These are phyloP conservation scores for Neolecta irregularis DNA, from an alignment of 1,139 yeast species.

Conservation along the genomic window DNA sequence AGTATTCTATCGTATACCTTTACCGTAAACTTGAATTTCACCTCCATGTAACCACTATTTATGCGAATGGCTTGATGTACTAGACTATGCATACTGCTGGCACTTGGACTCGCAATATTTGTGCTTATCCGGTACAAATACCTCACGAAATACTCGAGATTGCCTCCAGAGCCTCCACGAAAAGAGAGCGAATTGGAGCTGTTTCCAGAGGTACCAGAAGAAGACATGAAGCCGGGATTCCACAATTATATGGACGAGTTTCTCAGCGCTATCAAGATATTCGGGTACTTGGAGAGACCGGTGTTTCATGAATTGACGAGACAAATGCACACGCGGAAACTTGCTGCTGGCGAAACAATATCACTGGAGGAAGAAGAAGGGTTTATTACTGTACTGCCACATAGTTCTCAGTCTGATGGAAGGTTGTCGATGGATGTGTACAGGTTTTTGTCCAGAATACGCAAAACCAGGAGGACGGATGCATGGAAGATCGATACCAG, in stretches of 20 bases:
- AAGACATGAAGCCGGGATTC: constrained; percentile 29
- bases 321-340: constrained; percentile 77
- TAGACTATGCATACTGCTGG: constrained; percentile 5
- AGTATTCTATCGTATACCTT: constrained; percentile 2
- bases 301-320: constrained; percentile 88
- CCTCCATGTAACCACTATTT: constrained; percentile 6
- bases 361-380: constrained; percentile 58
- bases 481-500: constrained; percentile 46
- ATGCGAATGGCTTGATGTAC: neutral
- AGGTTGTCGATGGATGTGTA: constrained; percentile 85
- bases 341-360: constrained; percentile 62
- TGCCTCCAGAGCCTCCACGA: constrained; percentile 34
- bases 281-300: constrained; percentile 79
- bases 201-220: constrained; percentile 26
- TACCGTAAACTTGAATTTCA: constrained; percentile 10
- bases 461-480: constrained; percentile 29
- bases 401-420: no score
- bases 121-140: constrained; percentile 31
- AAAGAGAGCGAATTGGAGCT: constrained; percentile 32
- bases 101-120: constrained; percentile 13
- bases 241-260: constrained; percentile 71
- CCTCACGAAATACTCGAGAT: constrained; percentile 36
- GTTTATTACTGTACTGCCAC: no score
- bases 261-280: constrained; percentile 75
- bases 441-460: constrained; percentile 56